A percentile compares a stretch with the other conserved stretches of the same genome.
These are phyloP conservation scores for Cryptococcus hybrid DNA, from an alignment of 1,284 basidiomycete genomes.

Conservation along the genomic window DNA sequence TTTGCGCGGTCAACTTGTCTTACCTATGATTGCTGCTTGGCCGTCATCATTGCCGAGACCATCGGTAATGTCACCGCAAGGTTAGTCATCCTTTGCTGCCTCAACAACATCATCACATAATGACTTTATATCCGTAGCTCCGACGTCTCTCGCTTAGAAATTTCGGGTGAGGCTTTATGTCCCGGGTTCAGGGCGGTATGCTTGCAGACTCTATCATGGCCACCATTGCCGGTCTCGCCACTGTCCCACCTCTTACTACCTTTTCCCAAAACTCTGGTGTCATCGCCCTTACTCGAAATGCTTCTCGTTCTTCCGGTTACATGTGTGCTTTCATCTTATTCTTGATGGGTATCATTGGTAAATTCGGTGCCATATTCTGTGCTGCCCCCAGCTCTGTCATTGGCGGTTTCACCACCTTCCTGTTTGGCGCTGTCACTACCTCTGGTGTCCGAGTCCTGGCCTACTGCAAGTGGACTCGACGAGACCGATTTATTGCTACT, in stretches of 20 bases:
- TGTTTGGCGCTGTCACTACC: constrained; percentile 48
- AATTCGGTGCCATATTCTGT: constrained; percentile 35
- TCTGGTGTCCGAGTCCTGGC: constrained; percentile 73
- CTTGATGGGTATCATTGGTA: constrained; percentile 35
- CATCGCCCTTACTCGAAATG: constrained; percentile 38
- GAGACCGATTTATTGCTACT: constrained; percentile 72
- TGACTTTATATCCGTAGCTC: background rate
- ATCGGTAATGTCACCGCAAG: constrained; percentile 30
- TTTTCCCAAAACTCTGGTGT: constrained; percentile 39
- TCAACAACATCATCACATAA: background rate
- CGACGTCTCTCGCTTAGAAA: constrained; percentile 26
- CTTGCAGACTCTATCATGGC: constrained; percentile 32
- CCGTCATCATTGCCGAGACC: constrained; percentile 33
- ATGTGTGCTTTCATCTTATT: constrained; percentile 33
- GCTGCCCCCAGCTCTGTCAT: constrained; percentile 25
- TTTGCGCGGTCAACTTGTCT: constrained; percentile 29
- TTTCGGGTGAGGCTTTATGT: constrained; percentile 25
- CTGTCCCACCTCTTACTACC: constrained; percentile 34
- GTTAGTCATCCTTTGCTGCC: background rate
- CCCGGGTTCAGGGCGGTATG: constrained; percentile 34
- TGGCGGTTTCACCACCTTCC: constrained; percentile 37
- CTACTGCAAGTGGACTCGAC: constrained; percentile 63
- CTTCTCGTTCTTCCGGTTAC: constrained; percentile 30
- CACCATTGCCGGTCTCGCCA: constrained; percentile 29
- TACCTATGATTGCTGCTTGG: constrained; percentile 34